A percentile compares a stretch with the other conserved stretches of the same genome.
Evolutionary conservation across 1,139 yeast species (phyloP).

Genomic region (Wickerhamiella pararugosa): DNA sequence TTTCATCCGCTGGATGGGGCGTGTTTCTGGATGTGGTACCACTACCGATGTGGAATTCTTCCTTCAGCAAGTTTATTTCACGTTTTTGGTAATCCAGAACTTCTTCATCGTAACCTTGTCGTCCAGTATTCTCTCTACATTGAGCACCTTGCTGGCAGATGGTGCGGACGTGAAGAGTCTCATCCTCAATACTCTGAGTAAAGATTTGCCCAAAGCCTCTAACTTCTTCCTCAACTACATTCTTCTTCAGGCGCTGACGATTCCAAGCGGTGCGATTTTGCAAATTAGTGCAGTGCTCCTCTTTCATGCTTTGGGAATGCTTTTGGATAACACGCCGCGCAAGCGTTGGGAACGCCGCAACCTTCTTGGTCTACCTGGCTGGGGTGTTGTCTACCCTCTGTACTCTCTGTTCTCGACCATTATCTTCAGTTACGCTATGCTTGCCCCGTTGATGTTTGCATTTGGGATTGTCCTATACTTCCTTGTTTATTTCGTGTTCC

Average conservation of each 20-base stretch:
- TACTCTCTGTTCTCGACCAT: slow-evolving; percentile 76
- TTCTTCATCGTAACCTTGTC: slow-evolving; percentile 71
- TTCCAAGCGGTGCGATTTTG: slow-evolving; percentile 65
- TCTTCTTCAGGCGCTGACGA: slow-evolving; percentile 65
- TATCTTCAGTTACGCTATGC: slow-evolving; percentile 60
- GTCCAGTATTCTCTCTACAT: slow-evolving; percentile 68
- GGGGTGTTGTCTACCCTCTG: slow-evolving; percentile 85
- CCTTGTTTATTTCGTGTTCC: slow-evolving; percentile 60
- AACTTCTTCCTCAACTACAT: slow-evolving; percentile 58
- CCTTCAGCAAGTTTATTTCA: slow-evolving; percentile 78
- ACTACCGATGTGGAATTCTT: slow-evolving; percentile 57
- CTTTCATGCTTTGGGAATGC: slow-evolving; percentile 49
- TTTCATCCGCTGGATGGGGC: slow-evolving; percentile 60
- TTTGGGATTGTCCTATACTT: slow-evolving; percentile 58
- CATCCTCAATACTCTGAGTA: slow-evolving; percentile 57
- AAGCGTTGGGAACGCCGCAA: slow-evolving; percentile 69
- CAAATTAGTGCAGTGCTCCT: slow-evolving; percentile 62
- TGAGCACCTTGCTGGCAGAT: slow-evolving; percentile 44
- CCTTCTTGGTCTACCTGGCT: slow-evolving; percentile 45
- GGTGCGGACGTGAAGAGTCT: slow-evolving; percentile 31
- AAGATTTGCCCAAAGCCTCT: slow-evolving; percentile 73
- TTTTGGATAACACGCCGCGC: slow-evolving; percentile 71
- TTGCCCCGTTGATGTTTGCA: slow-evolving; percentile 61
- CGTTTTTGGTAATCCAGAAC: slow-evolving; percentile 71
- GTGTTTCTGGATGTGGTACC: slow-evolving; percentile 55